Conservation (phyloP, 2,329 filamentous ascomycete genomes). For the Exophiala aquamarina region DNA sequence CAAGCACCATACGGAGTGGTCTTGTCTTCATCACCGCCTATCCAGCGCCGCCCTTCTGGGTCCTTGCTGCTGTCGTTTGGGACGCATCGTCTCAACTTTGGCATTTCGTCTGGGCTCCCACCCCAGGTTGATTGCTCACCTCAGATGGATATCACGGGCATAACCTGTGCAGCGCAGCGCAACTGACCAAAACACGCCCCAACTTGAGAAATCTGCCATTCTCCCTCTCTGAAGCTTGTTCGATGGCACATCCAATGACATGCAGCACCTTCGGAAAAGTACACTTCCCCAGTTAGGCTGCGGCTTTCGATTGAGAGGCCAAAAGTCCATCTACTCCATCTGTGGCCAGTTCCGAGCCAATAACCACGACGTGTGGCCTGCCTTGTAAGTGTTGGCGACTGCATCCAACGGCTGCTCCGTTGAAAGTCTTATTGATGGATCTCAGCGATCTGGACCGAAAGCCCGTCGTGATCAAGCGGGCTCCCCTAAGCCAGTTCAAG, state of each 20-base stretch:
- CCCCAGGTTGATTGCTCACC: too few relatives aligned
- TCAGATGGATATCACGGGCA: too few relatives aligned
- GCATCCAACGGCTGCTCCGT: background rate
- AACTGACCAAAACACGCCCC: too few relatives aligned
- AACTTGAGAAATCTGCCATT: too few relatives aligned
- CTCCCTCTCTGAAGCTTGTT: background rate
- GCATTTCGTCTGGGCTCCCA: too few relatives aligned
- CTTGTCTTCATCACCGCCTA: too few relatives aligned
- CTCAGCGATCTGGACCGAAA: background rate
- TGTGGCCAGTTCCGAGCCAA: conserved; percentile 1
- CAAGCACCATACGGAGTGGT: too few relatives aligned
- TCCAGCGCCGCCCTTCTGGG: too few relatives aligned
- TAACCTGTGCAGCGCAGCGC: too few relatives aligned
- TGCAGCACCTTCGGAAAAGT: background rate
- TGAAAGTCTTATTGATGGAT: background rate
- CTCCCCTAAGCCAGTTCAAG: background rate
- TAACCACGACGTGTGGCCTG: conserved; percentile 1
- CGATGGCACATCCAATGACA: background rate
- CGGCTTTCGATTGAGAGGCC: background rate
- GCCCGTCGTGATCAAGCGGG: conserved; percentile 1
- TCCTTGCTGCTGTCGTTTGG: too few relatives aligned
- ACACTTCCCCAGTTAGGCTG: background rate
- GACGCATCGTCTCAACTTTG: too few relatives aligned
- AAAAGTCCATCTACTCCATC: background rate
- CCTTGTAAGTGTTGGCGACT: conserved; percentile 1